Evolutionary conservation across 495 filamentous ascomycete species (phyloP), one percentile per base, ranked within the genome.

Genomic region (Neurospora tetrasperma): DNA sequence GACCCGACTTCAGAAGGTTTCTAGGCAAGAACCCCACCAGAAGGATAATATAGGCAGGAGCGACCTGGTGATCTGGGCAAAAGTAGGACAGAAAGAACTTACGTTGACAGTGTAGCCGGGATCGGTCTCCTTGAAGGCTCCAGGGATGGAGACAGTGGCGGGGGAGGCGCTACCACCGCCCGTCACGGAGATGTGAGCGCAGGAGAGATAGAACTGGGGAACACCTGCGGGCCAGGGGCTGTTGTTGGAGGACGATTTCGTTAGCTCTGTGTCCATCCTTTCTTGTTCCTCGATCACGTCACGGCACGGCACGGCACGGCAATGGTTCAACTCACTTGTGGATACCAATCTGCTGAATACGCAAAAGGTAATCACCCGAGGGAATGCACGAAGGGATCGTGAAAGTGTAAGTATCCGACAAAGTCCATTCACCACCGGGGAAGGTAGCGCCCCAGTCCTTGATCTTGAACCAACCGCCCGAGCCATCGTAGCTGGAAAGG

Each of bases 271-370:
- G 42, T 42, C n/a, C n/a, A n/a, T n/a, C 14, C n/a, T 23, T 20
- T 31, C 27, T 11, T 20, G 5, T 20, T 54, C 20, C 20, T 23
- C 46, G 9, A 54, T 2, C 20, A 23, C 20, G n/a, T 2, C 0
- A 27, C 35, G 4, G 5, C 4, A 38, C 35, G 4, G 5, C 35
- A 38, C 35, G 35, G 35, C 35, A 54, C 23, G 8, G 39, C 39
- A 39, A 8, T 8, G 4, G 80, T 59, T 31, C 5, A 62, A 62
- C 54, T 66, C 27, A 66, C 54, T 89, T 90, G 82, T 90, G 88
- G 79, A 90, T 86, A 41, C 82, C 89, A n/a, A 91, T 83, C 39
- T 84, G 83, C 77, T 91, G 88, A 71, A 88, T 87, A 5, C 89
- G 83, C 68, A 91, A 76, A 41, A 91, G 87, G 74, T 91, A 91